These are phyloP conservation scores for Fraxinus baroniana DNA, from an alignment of 305 asterid genomes.

Conservation along the genomic window DNA sequence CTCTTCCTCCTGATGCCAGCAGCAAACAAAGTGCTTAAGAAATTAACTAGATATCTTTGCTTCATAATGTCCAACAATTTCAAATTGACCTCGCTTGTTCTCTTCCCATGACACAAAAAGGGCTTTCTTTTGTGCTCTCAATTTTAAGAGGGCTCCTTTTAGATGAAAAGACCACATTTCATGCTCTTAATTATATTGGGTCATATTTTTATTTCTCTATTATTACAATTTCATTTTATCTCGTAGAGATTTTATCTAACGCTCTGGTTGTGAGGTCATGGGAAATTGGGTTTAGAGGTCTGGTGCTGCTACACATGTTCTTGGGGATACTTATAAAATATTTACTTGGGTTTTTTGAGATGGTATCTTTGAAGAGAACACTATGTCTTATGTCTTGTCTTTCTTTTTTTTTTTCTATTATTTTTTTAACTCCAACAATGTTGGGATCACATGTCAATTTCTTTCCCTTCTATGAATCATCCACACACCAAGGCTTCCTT, in stretches of 20 bases:
- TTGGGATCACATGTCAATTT: background rate
- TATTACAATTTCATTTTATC: background rate
- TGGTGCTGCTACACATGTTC: background rate
- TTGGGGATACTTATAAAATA: background rate
- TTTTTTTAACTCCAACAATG: background rate
- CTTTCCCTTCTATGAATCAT: background rate
- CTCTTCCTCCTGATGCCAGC: background rate
- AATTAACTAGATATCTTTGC: background rate
- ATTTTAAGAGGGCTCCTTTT: background rate
- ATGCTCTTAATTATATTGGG: background rate
- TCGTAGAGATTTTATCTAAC: slow-evolving; percentile 5
- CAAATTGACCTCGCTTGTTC: background rate
- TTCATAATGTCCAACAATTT: background rate
- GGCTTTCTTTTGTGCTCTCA: background rate
- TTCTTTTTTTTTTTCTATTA: background rate
- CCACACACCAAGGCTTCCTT: background rate
- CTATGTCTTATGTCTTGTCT: background rate
- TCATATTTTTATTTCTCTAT: background rate
- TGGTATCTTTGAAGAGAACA: background rate
- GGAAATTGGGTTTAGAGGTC: background rate
- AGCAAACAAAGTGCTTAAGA: background rate
- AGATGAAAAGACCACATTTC: background rate
- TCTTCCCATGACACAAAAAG: slow-evolving; percentile 1
- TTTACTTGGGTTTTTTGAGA: background rate
- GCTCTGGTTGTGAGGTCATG: background rate